Conservation (phyloP, 2,329 filamentous ascomycete species). For the Fusarium dlaminii region DNA sequence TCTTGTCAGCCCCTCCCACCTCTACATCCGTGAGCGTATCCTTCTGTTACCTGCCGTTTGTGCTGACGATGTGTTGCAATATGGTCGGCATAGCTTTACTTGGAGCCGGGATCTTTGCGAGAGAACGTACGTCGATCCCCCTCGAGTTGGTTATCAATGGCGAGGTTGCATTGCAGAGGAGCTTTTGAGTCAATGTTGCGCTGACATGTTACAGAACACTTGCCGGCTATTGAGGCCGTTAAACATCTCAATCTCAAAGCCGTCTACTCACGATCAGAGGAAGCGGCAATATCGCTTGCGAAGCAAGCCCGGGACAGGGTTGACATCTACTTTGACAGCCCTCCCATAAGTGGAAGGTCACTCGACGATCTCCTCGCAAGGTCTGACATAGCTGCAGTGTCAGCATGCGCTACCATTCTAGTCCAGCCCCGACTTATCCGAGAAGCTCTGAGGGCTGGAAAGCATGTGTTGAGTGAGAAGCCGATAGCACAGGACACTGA, state of each 20-base stretch:
- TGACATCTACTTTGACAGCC: background rate
- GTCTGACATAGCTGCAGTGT: background rate
- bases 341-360: background rate
- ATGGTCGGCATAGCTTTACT: background rate
- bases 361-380: background rate
- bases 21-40: background rate
- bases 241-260: background rate
- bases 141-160: background rate
- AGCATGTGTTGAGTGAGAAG: constrained; percentile 1
- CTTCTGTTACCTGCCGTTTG: background rate
- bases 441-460: background rate
- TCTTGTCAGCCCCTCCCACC: background rate
- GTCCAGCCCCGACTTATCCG: background rate
- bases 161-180: background rate
- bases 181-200: background rate
- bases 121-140: background rate
- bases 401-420: background rate
- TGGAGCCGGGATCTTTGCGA: background rate
- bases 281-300: background rate
- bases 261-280: background rate
- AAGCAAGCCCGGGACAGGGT: background rate
- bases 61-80: background rate
- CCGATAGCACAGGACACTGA: background rate
- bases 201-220: background rate
- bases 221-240: background rate